Evolutionary conservation across 2,329 filamentous ascomycete species (phyloP), one percentile per base, ranked within the genome.

Genomic region (Sclerotinia subarctica): DNA sequence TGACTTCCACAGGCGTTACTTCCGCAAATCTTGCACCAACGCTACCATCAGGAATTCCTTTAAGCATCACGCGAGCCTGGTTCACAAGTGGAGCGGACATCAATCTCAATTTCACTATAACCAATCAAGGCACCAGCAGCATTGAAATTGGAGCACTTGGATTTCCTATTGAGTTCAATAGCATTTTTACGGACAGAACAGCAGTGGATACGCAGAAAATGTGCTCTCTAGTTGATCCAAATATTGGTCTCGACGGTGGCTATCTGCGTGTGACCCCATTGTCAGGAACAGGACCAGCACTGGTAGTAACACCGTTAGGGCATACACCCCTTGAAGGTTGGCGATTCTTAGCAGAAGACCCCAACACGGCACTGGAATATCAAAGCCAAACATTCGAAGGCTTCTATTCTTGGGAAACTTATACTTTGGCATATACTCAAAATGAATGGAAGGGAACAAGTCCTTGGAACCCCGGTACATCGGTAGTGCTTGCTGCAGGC

Each of bases 161-260:
- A 0, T 82, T 88, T 63, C 86, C 86, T 0, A 81, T 85, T 26
- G 84, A 86, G 73, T 86, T 88, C 78, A 88, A 88, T 77, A 88
- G 83, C 74, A 87, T 88, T 71, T 88, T 88, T 73, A 86, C 81
- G 17, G 79, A 79, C 56, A 81, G 84, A 11, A 75, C 77, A 1
- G 80, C 84, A 0, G 77, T 77, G 2, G 81, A 85, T 8, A 86
- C 82, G 8, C 81, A 83, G 65, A 75, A 78, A 0, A 79, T 80
- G 35, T 88, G 86, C 73, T 84, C 84, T 0, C 79, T 88, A 3
- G 80, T 83, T 0, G 86, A 88, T 67, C 86, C 86, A 0, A 87
- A 87, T 66, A 82, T 88, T n/a, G 86, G 86, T 2, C 79, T 87
- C 68, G 79, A 87, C 64, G 85, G 84, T 0, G 86, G 86, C 0